Percentiles rank a stretch among this genome's conserved stretches.
These are phyloP conservation scores for Xylariales sp. DNA, from an alignment of 2,329 filamentous ascomycete species.

Conservation along the genomic window DNA sequence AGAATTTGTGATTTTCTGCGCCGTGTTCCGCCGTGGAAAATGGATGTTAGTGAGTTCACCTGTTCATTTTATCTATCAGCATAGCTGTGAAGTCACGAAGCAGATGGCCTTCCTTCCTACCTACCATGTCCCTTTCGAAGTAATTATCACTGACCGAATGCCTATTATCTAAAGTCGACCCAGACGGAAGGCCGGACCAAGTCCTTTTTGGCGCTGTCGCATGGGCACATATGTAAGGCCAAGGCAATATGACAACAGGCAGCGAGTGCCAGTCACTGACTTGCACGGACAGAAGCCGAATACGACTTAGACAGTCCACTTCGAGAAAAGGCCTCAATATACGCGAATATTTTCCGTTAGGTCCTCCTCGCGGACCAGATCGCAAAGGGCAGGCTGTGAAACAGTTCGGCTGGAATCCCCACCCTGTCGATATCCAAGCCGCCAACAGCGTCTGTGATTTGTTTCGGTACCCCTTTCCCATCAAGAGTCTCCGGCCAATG, in stretches of 20 bases:
- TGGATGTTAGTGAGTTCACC: conserved; percentile 45
- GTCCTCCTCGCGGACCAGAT: conserved; percentile 44
- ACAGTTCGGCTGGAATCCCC: conserved; percentile 48
- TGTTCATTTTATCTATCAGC: conserved; percentile 7
- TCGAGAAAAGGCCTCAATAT: conserved; percentile 47
- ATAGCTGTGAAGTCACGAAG: neutral
- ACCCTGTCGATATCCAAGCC: conserved; percentile 49
- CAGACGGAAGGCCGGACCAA: conserved; percentile 53
- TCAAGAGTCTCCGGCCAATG: conserved; percentile 46
- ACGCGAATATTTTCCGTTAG: conserved; percentile 48
- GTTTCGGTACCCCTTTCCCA: conserved; percentile 49
- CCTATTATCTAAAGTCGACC: conserved; percentile 44
- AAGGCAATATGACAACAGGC: neutral
- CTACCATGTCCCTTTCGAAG: neutral
- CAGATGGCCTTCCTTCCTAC: neutral
- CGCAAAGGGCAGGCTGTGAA: conserved; percentile 46
- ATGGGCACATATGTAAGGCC: conserved; percentile 52
- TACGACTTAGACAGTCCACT: conserved; percentile 45
- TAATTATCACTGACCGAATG: conserved; percentile 19
- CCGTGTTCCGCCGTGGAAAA: conserved; percentile 55
- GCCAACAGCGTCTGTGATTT: conserved; percentile 49
- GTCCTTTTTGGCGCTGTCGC: conserved; percentile 53
- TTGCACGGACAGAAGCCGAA: conserved; percentile 42
- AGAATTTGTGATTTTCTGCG: conserved; percentile 54
- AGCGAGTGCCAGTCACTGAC: conserved; percentile 4